A percentile compares a stretch with the other conserved stretches of the same genome.
These are phyloP conservation scores for Rhizoclosmatium sp. DNA, from an alignment of 192 early-diverging fungal genomes.

Conservation along the genomic window DNA sequence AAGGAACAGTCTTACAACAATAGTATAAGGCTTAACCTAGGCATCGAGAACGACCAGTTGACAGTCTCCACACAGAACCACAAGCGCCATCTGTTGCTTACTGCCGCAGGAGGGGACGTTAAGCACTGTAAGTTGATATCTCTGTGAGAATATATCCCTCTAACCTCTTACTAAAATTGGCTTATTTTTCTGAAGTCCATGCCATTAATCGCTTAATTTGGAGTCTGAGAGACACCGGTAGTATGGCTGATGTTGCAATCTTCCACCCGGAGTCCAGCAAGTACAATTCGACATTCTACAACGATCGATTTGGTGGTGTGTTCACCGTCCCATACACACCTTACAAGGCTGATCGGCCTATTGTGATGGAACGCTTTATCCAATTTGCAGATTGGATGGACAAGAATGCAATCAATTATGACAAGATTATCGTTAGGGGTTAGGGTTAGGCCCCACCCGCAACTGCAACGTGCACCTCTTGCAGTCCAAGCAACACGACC, in stretches of 20 bases:
- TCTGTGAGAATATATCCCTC: no score
- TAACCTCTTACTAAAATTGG: no score
- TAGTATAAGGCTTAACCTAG: no score
- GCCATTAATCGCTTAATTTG: neutral
- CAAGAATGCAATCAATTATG: neutral
- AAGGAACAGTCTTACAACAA: no score
- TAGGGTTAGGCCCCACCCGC: no score
- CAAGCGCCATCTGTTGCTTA: no score
- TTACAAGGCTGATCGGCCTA: neutral
- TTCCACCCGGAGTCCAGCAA: neutral
- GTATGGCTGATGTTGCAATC: neutral
- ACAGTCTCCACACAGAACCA: no score
- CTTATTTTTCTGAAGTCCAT: neutral
- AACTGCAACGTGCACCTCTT: no score
- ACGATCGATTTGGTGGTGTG: neutral
- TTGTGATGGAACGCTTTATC: neutral
- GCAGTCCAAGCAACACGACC: no score
- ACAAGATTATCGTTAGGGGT: neutral
- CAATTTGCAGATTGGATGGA: neutral
- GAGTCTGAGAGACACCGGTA: neutral
- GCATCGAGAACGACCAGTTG: no score
- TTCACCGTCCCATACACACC: neutral
- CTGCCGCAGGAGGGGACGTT: no score
- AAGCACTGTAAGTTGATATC: no score
- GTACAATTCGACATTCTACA: neutral